Evolutionary conservation across 2,329 filamentous ascomycete genomes (phyloP), one percentile per base, ranked within the genome.

Genomic region (Fusarium musae): DNA sequence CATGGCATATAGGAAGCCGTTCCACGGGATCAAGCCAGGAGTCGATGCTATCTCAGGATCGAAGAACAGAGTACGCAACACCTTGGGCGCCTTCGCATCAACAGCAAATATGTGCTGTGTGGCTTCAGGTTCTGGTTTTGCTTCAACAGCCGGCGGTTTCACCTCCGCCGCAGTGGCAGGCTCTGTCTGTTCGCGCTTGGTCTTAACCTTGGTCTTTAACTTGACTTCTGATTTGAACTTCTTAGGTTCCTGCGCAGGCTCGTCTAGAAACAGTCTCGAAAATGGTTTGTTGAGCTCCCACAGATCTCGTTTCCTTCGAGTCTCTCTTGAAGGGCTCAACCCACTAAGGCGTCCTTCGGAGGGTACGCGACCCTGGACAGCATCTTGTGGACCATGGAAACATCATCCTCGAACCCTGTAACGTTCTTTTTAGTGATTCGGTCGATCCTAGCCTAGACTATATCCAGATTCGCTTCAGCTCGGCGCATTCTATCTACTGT

Each of bases 21-120:
- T 58, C 60, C 50, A 66, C 1, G 43, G 15, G 1, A 66, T 43
- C 2, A n/a, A 37, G 4, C 50, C 63, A 1, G 60, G 50, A 11
- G 43, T 50, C 5, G 30, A 37, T 15, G 43, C 39, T n/a, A 59
- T 43, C 10, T 39, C 63, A 5, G 50, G 60, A 16, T 66, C 36
- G 32, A 66, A 66, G 36, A 66, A 66, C 6, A 66, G 6, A 6
- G 37, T 66, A 3, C 61, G 43, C 16, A 59, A 59, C 4, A 59
- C 49, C 7, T 66, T 66, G 1, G 50, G 16, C 4, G 50, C 49
- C 30, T 19, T 26, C 2, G 50, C 37, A 6, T 59, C 50, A 23
- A 59, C 60, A 4, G 12, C 3, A 6, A 66, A 65, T n/a, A 17
- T 66, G 9, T 43, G 49, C 2, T 66, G 61, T 0, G 15, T 1